phyloP scores from a whole-genome alignment of 345 rosid genomes.

The Citrus maxima region DNA sequence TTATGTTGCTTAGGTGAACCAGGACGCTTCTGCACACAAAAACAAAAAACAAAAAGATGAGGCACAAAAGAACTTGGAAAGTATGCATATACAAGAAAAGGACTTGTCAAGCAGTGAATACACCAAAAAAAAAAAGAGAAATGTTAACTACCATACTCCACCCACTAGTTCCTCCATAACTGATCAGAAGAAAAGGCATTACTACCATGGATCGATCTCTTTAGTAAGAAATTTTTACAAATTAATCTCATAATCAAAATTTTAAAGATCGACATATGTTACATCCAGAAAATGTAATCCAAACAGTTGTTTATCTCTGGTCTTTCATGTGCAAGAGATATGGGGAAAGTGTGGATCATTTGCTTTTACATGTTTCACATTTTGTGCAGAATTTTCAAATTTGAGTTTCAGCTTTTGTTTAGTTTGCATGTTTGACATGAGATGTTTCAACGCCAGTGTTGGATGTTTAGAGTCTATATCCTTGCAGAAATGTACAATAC shows the following conservation, averaged over 20 bases:
- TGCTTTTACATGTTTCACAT: neutral
- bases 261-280: neutral
- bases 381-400: neutral
- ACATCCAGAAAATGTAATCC: neutral
- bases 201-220: neutral
- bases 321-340: neutral
- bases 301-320: neutral
- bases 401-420: neutral
- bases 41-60: slow-evolving; percentile 1
- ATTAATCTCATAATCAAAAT: neutral
- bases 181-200: neutral
- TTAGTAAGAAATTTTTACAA: neutral
- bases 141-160: neutral
- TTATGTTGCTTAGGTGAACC: slow-evolving; percentile 81
- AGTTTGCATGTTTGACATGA: neutral
- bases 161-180: neutral
- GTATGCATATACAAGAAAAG: slow-evolving; percentile 10
- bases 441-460: neutral
- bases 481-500: neutral
- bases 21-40: slow-evolving; percentile 61
- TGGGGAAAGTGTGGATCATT: neutral
- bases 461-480: neutral
- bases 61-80: slow-evolving; percentile 6
- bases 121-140: neutral
- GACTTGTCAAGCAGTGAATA: slow-evolving; percentile 5